These are phyloP conservation scores for Penicillium expansum DNA, from an alignment of 2,329 filamentous ascomycete species.

Conservation along the genomic window DNA sequence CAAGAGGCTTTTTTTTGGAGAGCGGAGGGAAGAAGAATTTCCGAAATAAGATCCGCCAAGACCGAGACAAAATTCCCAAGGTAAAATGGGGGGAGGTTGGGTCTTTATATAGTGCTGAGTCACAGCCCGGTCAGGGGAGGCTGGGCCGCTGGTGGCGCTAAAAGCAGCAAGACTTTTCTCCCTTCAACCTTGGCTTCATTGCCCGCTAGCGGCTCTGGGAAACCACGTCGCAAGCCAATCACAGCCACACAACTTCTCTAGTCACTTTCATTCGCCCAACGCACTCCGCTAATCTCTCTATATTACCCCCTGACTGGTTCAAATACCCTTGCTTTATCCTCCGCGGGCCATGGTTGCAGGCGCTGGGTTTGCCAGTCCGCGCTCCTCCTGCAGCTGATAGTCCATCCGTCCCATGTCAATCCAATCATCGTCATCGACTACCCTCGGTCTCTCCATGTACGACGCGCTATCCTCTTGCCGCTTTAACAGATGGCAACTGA, in stretches of 20 bases:
- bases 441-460: conserved; percentile 28
- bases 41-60: conserved; percentile 36
- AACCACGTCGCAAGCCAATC: conserved; percentile 7
- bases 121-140: conserved; percentile 37
- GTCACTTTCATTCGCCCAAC: neutral
- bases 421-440: conserved; percentile 30
- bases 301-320: conserved; percentile 16
- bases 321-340: conserved; percentile 29
- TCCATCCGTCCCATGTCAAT: conserved; percentile 14
- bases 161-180: conserved; percentile 35
- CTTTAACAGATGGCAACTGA: conserved; percentile 36
- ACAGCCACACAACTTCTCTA: neutral
- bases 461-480: conserved; percentile 33
- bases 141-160: conserved; percentile 37
- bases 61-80: conserved; percentile 37
- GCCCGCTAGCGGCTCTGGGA: conserved; percentile 25
- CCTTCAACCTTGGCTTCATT: conserved; percentile 30
- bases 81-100: conserved; percentile 35
- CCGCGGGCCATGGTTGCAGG: conserved; percentile 29
- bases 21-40: conserved; percentile 33
- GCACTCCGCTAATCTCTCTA: neutral
- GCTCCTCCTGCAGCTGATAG: conserved; percentile 31
- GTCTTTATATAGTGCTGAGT: conserved; percentile 43
- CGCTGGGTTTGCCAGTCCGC: conserved; percentile 29
- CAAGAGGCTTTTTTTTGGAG: conserved; percentile 13